phyloP scores from a whole-genome alignment of 495 filamentous ascomycete genomes.

The Cairneyella variabilis region DNA sequence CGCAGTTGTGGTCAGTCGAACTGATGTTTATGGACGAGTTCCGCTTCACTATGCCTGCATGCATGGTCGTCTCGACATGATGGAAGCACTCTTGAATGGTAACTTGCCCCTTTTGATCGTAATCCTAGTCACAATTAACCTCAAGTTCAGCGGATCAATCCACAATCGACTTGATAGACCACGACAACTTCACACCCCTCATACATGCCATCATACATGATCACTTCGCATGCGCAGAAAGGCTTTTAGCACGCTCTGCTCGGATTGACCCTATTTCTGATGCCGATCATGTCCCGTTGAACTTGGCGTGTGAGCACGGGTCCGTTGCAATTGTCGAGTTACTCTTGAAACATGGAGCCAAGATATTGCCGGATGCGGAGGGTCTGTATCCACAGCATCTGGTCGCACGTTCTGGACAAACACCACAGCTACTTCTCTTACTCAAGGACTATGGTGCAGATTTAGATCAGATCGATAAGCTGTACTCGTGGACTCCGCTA shows the following conservation, averaged over 20 bases:
- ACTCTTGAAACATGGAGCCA: constrained; percentile 72
- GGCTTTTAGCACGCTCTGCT: constrained; percentile 67
- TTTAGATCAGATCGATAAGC: constrained; percentile 85
- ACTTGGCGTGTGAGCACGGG: constrained; percentile 90
- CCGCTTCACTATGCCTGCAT: constrained; percentile 96
- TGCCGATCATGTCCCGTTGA: constrained; percentile 88
- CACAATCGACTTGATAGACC: constrained; percentile 82
- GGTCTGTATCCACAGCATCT: constrained; percentile 97
- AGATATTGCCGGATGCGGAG: constrained; percentile 86
- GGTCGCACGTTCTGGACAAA: constrained; percentile 84
- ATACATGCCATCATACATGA: constrained; percentile 91
- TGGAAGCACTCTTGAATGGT: constrained; percentile 64
- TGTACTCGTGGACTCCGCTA: constrained; percentile 95
- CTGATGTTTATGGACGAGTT: constrained; percentile 90
- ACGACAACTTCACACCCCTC: constrained; percentile 94
- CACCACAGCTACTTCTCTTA: constrained; percentile 69
- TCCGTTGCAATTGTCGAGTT: constrained; percentile 77
- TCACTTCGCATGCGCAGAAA: constrained; percentile 71
- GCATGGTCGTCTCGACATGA: constrained; percentile 84
- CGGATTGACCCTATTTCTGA: constrained; percentile 77
- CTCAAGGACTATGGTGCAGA: constrained; percentile 87
- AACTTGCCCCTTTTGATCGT: constrained; percentile 8
- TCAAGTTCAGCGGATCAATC: constrained; percentile 35
- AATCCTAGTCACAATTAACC: background rate
- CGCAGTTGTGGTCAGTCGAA: constrained; percentile 69